These are phyloP conservation scores for Eutypella sp. DNA, from an alignment of 2,329 filamentous ascomycete genomes.

Conservation along the genomic window DNA sequence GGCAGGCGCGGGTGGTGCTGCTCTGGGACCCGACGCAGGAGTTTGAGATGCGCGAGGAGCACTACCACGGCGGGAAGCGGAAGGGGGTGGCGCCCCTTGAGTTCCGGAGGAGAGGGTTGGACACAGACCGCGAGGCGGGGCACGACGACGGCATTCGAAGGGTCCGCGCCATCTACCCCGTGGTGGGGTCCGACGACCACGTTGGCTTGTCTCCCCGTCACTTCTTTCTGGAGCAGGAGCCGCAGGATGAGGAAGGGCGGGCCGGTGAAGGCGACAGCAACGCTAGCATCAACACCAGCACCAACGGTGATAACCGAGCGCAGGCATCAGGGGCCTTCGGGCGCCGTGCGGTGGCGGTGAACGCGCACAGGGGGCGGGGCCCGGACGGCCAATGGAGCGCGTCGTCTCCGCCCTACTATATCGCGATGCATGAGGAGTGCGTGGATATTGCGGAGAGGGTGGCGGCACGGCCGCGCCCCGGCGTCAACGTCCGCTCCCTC, in stretches of 20 bases:
- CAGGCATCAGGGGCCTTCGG: no score
- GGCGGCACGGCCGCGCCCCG: slow-evolving; percentile 7
- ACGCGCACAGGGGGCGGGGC: slow-evolving; percentile 6
- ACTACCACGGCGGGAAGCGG: slow-evolving; percentile 14
- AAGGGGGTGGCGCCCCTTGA: slow-evolving; percentile 1
- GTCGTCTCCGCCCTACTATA: slow-evolving; percentile 11
- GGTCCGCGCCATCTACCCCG: slow-evolving; percentile 4
- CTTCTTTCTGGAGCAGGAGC: background rate
- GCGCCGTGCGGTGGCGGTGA: slow-evolving; percentile 4
- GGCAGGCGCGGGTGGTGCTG: slow-evolving; percentile 11
- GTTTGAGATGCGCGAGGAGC: slow-evolving; percentile 12
- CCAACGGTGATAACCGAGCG: no score
- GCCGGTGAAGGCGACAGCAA: background rate
- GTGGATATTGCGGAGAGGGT: slow-evolving; percentile 10
- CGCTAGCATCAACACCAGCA: slow-evolving; percentile 1
- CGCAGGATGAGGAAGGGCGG: background rate
- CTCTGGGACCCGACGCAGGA: slow-evolving; percentile 14
- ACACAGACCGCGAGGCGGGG: no score
- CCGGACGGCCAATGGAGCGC: slow-evolving; percentile 1
- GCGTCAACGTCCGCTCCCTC: slow-evolving; percentile 10
- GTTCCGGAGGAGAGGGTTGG: background rate
- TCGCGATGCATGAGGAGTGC: slow-evolving; percentile 13
- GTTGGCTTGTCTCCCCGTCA: no score
- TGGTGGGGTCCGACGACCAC: background rate
- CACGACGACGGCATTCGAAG: no score